Conservation (phyloP, 2,329 filamentous ascomycete species). For the Rhexocercosporidium sp. region DNA sequence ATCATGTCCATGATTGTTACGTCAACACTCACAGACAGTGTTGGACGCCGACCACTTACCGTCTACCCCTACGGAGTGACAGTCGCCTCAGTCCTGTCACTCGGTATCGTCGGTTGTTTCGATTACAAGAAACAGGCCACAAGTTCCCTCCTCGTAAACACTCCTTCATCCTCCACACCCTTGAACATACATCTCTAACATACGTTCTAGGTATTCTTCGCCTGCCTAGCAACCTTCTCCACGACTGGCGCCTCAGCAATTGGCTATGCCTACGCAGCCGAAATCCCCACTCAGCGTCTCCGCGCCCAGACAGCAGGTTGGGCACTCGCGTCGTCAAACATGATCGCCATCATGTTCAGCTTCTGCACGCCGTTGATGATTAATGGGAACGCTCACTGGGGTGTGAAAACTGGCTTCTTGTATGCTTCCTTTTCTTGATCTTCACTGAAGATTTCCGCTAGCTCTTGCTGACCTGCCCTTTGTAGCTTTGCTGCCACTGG, state of each 20-base stretch:
- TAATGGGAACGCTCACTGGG: slow-evolving; percentile 47
- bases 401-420: slow-evolving; percentile 53
- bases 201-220: slow-evolving; percentile 47
- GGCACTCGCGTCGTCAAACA: slow-evolving; percentile 47
- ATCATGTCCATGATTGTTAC: slow-evolving; percentile 49
- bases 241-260: slow-evolving; percentile 50
- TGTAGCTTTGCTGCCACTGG: slow-evolving; percentile 45
- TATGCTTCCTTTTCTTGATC: slow-evolving; percentile 32
- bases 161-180: neutral
- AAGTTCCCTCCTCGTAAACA: slow-evolving; percentile 46
- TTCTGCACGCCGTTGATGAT: slow-evolving; percentile 53
- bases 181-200: neutral
- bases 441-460: neutral
- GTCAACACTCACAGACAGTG: slow-evolving; percentile 42
- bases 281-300: slow-evolving; percentile 48
- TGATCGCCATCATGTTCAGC: slow-evolving; percentile 50
- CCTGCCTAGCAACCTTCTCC: slow-evolving; percentile 48
- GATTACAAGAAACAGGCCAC: slow-evolving; percentile 43
- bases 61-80: slow-evolving; percentile 48
- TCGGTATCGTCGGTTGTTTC: slow-evolving; percentile 49
- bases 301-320: slow-evolving; percentile 48
- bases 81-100: slow-evolving; percentile 43
- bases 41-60: slow-evolving; percentile 47
- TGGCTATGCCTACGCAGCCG: slow-evolving; percentile 50
- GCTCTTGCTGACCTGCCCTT: neutral